Evolutionary conservation across 805 yeast species (phyloP), one percentile per base, ranked within the genome.

Genomic region (Trichomonascus vanleenenianus): DNA sequence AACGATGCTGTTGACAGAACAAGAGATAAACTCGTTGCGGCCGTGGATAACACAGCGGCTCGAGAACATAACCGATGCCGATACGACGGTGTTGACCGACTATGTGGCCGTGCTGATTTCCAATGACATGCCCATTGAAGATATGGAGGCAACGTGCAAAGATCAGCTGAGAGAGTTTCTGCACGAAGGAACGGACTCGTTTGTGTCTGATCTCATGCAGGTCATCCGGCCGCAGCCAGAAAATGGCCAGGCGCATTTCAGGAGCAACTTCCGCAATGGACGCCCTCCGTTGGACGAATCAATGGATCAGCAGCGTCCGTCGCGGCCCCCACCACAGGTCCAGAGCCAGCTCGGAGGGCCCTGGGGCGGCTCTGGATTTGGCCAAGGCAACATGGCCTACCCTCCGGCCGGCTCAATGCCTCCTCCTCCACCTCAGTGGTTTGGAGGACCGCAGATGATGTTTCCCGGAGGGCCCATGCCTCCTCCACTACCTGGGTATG

Each of bases 71-170:
- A 43, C 57, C 19, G 76, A 71, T 18, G 71, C 72, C 2, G 75
- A 71, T 38, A 57, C 70, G 3, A 65, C 62, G 10, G 72, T 70
- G 20, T 54, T 73, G 45, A 61, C 71, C 1, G 76, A 73, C 40
- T 74, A 71, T 51, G 68, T 72, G 15, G 33, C 70, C 22, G 73
- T 75, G 1, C 55, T 74, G 30, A 54, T 74, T 22, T 52, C 64
- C 34, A 63, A 70, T 50, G 66, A 64, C 16, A 56, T 63, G 30
- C 55, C 68, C 8, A 61, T 54, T 3, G 63, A 51, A 1, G 70
- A 67, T 51, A 56, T 69, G 39, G 45, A 56, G 14, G 55, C 55
- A 33, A 48, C 63, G 43, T 58, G 72, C 43, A 41, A 56, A 16
- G 49, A 56, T 1, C 69, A 72, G 43, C 61, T 73, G 41, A 57